phyloP scores from a whole-genome alignment of 2,329 filamentous ascomycete species.

The Allantophomopsis lycopodina region DNA sequence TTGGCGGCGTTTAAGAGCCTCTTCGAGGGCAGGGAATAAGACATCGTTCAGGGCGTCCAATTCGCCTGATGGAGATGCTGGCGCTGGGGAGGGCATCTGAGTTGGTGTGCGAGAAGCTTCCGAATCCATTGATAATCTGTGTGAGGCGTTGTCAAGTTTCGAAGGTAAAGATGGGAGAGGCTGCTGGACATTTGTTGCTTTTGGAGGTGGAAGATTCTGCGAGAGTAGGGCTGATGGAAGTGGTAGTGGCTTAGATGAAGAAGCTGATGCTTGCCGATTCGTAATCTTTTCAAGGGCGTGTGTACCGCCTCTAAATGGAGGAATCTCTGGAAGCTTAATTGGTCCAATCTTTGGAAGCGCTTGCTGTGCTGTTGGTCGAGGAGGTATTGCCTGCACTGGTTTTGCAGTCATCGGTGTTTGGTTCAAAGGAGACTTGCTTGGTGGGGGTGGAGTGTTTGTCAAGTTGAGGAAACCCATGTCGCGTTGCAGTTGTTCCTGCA shows the following conservation, averaged over 20 bases:
- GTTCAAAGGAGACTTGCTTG: slow-evolving; percentile 12
- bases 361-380: slow-evolving; percentile 17
- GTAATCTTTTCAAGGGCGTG: slow-evolving; percentile 14
- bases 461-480: slow-evolving; percentile 46
- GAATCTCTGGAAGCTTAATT: slow-evolving; percentile 21
- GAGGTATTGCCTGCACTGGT: slow-evolving; percentile 7
- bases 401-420: slow-evolving; percentile 9
- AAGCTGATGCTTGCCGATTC: slow-evolving; percentile 12
- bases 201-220: slow-evolving; percentile 5
- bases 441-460: slow-evolving; percentile 7
- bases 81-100: slow-evolving; percentile 41
- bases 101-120: slow-evolving; percentile 22
- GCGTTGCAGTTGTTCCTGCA: slow-evolving; percentile 49
- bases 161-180: slow-evolving; percentile 17
- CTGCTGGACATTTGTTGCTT: slow-evolving; percentile 13
- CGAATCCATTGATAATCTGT: slow-evolving; percentile 12
- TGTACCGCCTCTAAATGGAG: slow-evolving; percentile 18
- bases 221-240: slow-evolving; percentile 6
- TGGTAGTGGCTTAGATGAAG: slow-evolving; percentile 13
- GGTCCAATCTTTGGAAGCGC: slow-evolving; percentile 19
- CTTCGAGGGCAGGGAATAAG: slow-evolving; percentile 83
- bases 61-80: slow-evolving; percentile 48
- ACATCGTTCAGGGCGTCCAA: slow-evolving; percentile 83
- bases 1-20: slow-evolving; percentile 72
- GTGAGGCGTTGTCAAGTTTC: slow-evolving; percentile 17